Percentiles rank a stretch among this genome's conserved stretches.
phyloP scores from a whole-genome alignment of 805 yeast species.

The Pichia insulana region DNA sequence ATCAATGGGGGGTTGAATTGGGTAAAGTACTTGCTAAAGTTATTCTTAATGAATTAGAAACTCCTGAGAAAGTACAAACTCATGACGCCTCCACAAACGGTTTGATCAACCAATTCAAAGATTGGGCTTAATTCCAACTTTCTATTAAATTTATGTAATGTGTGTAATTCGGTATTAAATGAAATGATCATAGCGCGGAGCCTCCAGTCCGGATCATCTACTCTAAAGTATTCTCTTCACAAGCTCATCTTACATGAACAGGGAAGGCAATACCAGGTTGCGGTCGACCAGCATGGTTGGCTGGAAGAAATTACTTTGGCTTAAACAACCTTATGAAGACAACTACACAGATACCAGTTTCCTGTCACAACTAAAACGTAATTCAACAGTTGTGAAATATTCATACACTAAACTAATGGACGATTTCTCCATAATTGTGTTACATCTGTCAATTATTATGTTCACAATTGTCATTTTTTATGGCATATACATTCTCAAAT shows the following conservation, averaged over 20 bases:
- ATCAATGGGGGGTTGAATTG: conserved; percentile 99
- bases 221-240: too few species aligned
- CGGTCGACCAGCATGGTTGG: conserved; percentile 1
- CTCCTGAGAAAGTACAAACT: conserved; percentile 40
- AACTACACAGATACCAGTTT: conserved; percentile 81
- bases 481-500: conserved; percentile 42
- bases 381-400: conserved; percentile 64
- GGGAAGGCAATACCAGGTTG: too few species aligned
- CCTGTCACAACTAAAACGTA: conserved; percentile 68
- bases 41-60: conserved; percentile 82
- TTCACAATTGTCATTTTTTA: conserved; percentile 62
- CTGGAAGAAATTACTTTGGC: conserved; percentile 84
- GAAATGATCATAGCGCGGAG: too few species aligned
- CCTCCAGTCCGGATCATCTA: too few species aligned
- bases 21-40: conserved; percentile 97
- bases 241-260: too few species aligned
- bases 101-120: conserved; percentile 90
- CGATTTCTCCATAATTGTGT: conserved; percentile 61
- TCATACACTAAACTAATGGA: conserved; percentile 53
- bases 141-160: background rate
- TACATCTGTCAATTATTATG: conserved; percentile 57
- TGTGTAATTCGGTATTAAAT: too few species aligned
- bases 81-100: conserved; percentile 92
- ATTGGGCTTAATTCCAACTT: conserved; percentile 46
- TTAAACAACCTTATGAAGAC: conserved; percentile 80